phyloP scores from a whole-genome alignment of 352 stramenopile species.

The Phytophthora boehmeriae region DNA sequence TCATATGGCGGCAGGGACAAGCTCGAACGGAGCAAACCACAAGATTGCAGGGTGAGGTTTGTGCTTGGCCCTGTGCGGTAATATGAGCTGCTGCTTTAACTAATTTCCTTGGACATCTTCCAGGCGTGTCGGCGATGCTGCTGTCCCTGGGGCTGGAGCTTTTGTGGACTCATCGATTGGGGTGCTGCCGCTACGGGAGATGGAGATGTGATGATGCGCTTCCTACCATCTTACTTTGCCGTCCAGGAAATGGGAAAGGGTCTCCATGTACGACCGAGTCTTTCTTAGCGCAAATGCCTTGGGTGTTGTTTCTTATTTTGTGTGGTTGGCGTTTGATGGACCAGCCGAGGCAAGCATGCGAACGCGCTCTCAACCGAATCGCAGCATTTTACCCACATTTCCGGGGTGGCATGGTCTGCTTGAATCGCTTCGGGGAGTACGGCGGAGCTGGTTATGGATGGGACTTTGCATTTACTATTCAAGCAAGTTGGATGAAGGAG shows the following conservation, averaged over 20 bases:
- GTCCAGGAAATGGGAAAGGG: conserved; percentile 83
- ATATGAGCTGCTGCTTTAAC: conserved; percentile 2
- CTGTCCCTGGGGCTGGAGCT: conserved; percentile 81
- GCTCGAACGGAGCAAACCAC: conserved; percentile 90
- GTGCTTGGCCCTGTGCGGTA: neutral
- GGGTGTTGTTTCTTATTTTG: neutral
- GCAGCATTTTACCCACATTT: conserved; percentile 63
- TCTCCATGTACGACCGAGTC: conserved; percentile 62
- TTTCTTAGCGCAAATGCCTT: neutral
- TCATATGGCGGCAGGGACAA: conserved; percentile 83
- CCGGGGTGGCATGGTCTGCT: conserved; percentile 79
- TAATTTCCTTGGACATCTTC: neutral
- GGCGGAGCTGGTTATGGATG: conserved; percentile 78
- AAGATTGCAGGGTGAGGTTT: conserved; percentile 82
- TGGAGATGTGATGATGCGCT: conserved; percentile 93
- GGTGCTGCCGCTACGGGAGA: conserved; percentile 88
- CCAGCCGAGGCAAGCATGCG: conserved; percentile 68
- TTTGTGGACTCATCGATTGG: conserved; percentile 87
- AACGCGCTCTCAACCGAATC: conserved; percentile 58
- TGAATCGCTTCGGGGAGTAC: conserved; percentile 75
- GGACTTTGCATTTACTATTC: conserved; percentile 75
- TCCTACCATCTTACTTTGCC: conserved; percentile 84
- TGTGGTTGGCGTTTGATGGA: conserved; percentile 4
- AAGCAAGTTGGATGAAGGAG: conserved; percentile 58
- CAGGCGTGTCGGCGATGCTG: conserved; percentile 89